Evolutionary conservation across 1,284 basidiomycete genomes (phyloP).

Genomic region (Violaceomyces palustris): DNA sequence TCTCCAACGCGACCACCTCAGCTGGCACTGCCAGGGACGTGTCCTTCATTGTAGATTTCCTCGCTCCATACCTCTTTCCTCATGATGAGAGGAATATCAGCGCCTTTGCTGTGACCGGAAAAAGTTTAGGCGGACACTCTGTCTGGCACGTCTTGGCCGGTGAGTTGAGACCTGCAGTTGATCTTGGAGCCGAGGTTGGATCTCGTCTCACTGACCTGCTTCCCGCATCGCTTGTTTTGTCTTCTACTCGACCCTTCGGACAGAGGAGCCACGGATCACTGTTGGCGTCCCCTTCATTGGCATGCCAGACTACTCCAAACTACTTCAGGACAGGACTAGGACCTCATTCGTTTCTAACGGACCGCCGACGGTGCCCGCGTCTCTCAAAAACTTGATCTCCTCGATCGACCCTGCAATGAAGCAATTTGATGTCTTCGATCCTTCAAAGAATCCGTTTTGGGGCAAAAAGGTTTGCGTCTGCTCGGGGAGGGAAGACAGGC

Average conservation of each 20-base stretch:
- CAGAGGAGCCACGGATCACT: constrained; percentile 62
- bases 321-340: constrained; percentile 35
- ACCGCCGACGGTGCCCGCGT: constrained; percentile 41
- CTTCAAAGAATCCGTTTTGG: constrained; percentile 33
- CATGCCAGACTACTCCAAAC: constrained; percentile 65
- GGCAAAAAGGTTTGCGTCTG: constrained; percentile 49
- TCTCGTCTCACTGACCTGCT: too few relatives aligned
- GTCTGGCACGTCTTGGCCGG: constrained; percentile 64
- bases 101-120: constrained; percentile 66
- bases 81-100: constrained; percentile 62
- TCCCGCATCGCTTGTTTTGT: too few relatives aligned
- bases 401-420: constrained; percentile 37
- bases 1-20: constrained; percentile 1
- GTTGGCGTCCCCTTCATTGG: constrained; percentile 70
- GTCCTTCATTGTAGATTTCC: constrained; percentile 73
- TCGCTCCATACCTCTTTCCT: constrained; percentile 73
- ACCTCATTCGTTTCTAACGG: constrained; percentile 37
- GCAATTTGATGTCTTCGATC: constrained; percentile 26
- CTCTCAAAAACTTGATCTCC: constrained; percentile 33
- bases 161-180: neutral
- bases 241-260: constrained; percentile 1
- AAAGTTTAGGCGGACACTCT: constrained; percentile 72
- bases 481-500: constrained; percentile 39
- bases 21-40: constrained; percentile 70
- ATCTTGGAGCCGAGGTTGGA: too few relatives aligned